Percentiles rank a stretch among this genome's conserved stretches.
These are phyloP conservation scores for Aspergillus nanangensis DNA, from an alignment of 495 filamentous ascomycete species.

Conservation along the genomic window DNA sequence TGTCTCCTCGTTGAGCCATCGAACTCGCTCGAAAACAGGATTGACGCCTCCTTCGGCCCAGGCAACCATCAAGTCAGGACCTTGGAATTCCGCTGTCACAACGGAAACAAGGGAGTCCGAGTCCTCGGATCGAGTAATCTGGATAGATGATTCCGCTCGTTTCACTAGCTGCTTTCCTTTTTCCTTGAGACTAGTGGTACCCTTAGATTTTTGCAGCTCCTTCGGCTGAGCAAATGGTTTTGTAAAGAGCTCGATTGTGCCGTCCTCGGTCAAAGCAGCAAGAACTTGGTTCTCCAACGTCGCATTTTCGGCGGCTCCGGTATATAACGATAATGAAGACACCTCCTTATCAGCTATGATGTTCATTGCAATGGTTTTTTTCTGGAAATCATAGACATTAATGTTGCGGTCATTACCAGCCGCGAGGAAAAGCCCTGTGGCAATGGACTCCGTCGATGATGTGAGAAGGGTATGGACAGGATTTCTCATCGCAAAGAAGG, in stretches of 20 bases:
- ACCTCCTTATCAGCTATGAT: slow-evolving; percentile 52
- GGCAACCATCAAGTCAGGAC: slow-evolving; percentile 43
- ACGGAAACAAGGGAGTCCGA: slow-evolving; percentile 39
- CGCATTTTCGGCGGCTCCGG: slow-evolving; percentile 7
- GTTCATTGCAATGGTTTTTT: slow-evolving; percentile 42
- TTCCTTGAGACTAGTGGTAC: slow-evolving; percentile 36
- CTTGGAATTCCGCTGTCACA: slow-evolving; percentile 44
- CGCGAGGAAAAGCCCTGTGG: slow-evolving; percentile 34
- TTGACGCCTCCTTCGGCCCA: slow-evolving; percentile 55
- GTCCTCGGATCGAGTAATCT: slow-evolving; percentile 44
- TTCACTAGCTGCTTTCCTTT: slow-evolving; percentile 46
- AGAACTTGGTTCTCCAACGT: slow-evolving; percentile 39
- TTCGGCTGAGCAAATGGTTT: slow-evolving; percentile 45
- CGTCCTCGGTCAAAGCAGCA: slow-evolving; percentile 49
- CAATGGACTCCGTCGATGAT: slow-evolving; percentile 30
- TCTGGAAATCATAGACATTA: slow-evolving; percentile 47
- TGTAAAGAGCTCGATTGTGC: slow-evolving; percentile 53
- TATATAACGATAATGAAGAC: slow-evolving; percentile 29
- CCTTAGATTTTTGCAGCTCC: slow-evolving; percentile 17
- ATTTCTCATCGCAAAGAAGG: slow-evolving; percentile 52
- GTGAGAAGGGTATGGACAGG: slow-evolving; percentile 46
- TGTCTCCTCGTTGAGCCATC: slow-evolving; percentile 45
- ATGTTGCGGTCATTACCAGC: slow-evolving; percentile 54
- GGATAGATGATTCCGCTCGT: slow-evolving; percentile 46
- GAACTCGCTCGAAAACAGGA: slow-evolving; percentile 50